These are phyloP conservation scores for Phlyctochytrium arcticum DNA, from an alignment of 192 early-diverging fungal species.

Conservation along the genomic window DNA sequence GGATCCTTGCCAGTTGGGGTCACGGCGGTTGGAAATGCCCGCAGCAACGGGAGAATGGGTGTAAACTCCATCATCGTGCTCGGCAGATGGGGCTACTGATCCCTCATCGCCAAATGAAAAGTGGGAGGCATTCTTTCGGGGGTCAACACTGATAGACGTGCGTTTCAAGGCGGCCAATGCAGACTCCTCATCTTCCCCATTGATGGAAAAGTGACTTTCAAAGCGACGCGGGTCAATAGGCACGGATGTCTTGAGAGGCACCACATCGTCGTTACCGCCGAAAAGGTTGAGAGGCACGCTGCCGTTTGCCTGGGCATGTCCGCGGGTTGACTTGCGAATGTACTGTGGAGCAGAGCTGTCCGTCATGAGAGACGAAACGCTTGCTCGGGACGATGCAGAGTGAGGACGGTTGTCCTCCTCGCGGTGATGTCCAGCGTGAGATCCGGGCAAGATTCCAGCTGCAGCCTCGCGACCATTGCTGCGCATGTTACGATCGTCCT, in stretches of 20 bases:
- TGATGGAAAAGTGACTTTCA: conserved; percentile 24
- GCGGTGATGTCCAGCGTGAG: background rate
- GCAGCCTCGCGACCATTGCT: background rate
- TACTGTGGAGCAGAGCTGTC: background rate
- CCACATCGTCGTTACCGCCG: conserved; percentile 22
- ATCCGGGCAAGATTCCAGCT: conserved; percentile 6
- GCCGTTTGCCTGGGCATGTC: background rate
- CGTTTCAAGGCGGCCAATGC: conserved; percentile 2
- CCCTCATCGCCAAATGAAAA: too few relatives aligned
- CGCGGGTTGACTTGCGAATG: background rate
- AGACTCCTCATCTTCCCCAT: conserved; percentile 22
- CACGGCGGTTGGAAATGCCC: too few relatives aligned
- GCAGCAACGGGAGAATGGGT: too few relatives aligned
- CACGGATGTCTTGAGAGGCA: conserved; percentile 7
- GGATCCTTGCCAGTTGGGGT: conserved; percentile 35
- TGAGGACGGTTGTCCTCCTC: background rate
- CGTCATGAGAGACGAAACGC: background rate
- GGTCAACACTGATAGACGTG: background rate
- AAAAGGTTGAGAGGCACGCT: conserved; percentile 37
- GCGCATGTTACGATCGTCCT: background rate
- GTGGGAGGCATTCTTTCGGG: background rate
- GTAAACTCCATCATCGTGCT: too few relatives aligned
- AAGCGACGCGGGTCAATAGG: conserved; percentile 32
- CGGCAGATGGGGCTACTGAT: too few relatives aligned
- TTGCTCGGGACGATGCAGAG: background rate